These are phyloP conservation scores for Globisporangium lucens DNA, from an alignment of 352 stramenopile species.

Conservation along the genomic window DNA sequence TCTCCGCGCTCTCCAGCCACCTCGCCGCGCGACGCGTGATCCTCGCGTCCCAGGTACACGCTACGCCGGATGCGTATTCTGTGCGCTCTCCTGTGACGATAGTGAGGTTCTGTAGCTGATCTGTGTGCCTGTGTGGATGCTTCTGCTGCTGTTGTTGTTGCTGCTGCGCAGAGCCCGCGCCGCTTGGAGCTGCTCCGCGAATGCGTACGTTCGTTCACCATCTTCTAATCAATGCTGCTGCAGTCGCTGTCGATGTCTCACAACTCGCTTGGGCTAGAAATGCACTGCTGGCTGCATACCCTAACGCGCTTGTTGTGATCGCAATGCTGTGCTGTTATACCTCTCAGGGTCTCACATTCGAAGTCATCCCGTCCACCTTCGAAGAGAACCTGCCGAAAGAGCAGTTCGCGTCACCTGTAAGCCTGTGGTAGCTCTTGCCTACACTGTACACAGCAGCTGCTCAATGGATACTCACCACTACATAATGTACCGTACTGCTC, in stretches of 20 bases:
- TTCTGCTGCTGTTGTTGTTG: background rate
- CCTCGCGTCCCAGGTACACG: constrained; percentile 57
- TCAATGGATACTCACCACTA: background rate
- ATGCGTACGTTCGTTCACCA: constrained; percentile 37
- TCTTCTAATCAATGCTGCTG: background rate
- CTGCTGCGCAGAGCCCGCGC: constrained; percentile 51
- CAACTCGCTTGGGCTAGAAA: background rate
- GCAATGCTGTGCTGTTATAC: background rate
- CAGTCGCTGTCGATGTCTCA: background rate
- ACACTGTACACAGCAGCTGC: background rate
- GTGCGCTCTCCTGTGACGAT: background rate
- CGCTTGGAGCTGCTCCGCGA: constrained; percentile 69
- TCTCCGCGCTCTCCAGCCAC: constrained; percentile 42
- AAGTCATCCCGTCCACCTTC: constrained; percentile 80
- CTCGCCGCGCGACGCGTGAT: constrained; percentile 57
- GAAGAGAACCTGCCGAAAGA: constrained; percentile 81
- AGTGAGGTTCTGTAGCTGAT: too few species aligned
- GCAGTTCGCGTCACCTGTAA: constrained; percentile 54
- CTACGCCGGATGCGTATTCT: background rate
- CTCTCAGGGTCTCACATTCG: constrained; percentile 60
- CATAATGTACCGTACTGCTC: background rate
- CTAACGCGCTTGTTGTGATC: background rate
- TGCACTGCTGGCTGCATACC: background rate
- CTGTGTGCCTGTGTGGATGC: too few species aligned
- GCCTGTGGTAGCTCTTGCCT: background rate